Percentiles rank a stretch among this genome's conserved stretches.
phyloP scores from a whole-genome alignment of 495 filamentous ascomycete species.

The Penicillium desertorum region DNA sequence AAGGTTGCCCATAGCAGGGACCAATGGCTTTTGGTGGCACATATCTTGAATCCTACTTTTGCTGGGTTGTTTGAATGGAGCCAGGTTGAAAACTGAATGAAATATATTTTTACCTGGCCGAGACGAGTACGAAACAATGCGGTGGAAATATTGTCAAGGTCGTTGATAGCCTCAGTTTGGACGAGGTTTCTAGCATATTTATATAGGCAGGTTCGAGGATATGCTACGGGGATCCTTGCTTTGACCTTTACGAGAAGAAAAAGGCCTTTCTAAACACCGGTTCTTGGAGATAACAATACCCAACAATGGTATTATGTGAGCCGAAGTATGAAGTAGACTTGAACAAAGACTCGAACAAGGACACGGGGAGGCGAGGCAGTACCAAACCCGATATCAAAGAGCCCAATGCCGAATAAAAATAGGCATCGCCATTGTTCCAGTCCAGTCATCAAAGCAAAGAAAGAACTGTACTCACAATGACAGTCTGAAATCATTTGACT shows the following conservation, averaged over 20 bases:
- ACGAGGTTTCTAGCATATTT: neutral
- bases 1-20: neutral
- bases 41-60: neutral
- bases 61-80: neutral
- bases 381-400: neutral
- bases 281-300: neutral
- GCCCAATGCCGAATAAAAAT: neutral
- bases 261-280: neutral
- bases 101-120: neutral
- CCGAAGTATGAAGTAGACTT: neutral
- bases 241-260: neutral
- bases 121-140: neutral
- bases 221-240: neutral
- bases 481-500: no score
- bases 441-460: neutral
- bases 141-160: neutral
- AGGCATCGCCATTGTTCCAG: neutral
- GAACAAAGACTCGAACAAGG: constrained; percentile 1
- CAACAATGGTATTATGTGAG: neutral
- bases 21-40: neutral
- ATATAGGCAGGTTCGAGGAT: neutral
- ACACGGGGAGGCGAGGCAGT: neutral
- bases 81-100: no score
- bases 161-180: neutral
- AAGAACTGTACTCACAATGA: no score